phyloP scores from a whole-genome alignment of 352 stramenopile species.

The Pythium oligandrum region DNA sequence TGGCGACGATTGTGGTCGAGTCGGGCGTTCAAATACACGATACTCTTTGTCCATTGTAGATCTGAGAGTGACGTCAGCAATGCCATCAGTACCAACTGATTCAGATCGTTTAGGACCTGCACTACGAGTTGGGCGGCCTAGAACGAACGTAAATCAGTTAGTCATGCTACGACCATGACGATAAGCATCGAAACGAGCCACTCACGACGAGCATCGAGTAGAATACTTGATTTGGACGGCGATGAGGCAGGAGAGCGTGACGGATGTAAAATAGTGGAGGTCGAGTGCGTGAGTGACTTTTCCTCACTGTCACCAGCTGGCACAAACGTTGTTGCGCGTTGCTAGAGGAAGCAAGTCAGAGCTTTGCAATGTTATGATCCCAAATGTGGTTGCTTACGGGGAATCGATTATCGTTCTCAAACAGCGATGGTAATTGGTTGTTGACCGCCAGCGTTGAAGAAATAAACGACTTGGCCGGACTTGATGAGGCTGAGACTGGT shows the following conservation, averaged over 20 bases:
- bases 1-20: conserved; percentile 47
- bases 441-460: too few relatives aligned
- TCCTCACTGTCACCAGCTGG: conserved; percentile 22
- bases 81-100: too few relatives aligned
- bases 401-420: conserved; percentile 33
- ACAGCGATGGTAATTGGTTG: conserved; percentile 2
- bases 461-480: too few relatives aligned
- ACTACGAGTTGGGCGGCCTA: conserved; percentile 14
- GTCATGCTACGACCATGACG: too few relatives aligned
- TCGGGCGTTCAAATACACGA: conserved; percentile 15
- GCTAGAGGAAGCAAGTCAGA: conserved; percentile 14
- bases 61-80: too few relatives aligned
- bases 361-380: too few relatives aligned
- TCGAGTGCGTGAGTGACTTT: conserved; percentile 37
- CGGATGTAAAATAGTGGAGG: conserved; percentile 2
- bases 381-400: conserved; percentile 22
- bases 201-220: conserved; percentile 11
- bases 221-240: conserved; percentile 3
- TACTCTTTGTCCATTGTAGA: background rate
- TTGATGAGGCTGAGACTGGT: too few relatives aligned
- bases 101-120: conserved; percentile 9
- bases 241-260: conserved; percentile 10
- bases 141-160: background rate
- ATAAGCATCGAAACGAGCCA: background rate
- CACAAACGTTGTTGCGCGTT: conserved; percentile 41